A percentile compares a stretch with the other conserved stretches of the same genome.
Evolutionary conservation across 208 protist genomes (phyloP).

Genomic region (Angomonas desouzai): DNA sequence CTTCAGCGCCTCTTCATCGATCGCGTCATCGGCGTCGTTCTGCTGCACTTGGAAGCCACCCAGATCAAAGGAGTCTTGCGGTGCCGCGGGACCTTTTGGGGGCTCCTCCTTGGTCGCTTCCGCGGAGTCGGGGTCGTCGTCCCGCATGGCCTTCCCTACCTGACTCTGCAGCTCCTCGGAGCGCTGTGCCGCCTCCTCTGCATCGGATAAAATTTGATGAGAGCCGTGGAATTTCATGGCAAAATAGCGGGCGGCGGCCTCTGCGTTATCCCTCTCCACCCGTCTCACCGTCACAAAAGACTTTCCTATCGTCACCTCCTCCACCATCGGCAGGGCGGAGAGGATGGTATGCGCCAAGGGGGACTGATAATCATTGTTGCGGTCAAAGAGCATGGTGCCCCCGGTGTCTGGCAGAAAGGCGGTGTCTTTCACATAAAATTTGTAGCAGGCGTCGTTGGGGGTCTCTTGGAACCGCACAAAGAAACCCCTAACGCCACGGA

Average conservation of each 20-base stretch:
- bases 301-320: slow-evolving; percentile 80
- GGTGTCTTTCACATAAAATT: slow-evolving; percentile 72
- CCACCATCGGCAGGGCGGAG: slow-evolving; percentile 73
- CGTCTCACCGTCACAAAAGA: slow-evolving; percentile 80
- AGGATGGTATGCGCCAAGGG: slow-evolving; percentile 71
- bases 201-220: slow-evolving; percentile 8
- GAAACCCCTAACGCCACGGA: slow-evolving; percentile 20
- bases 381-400: slow-evolving; percentile 72
- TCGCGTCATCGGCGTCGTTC: slow-evolving; percentile 24
- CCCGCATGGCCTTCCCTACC: slow-evolving; percentile 24
- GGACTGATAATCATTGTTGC: slow-evolving; percentile 71
- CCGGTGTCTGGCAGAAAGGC: slow-evolving; percentile 46
- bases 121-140: slow-evolving; percentile 6
- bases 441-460: slow-evolving; percentile 82
- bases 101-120: background rate
- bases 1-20: slow-evolving; percentile 55
- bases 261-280: slow-evolving; percentile 52
- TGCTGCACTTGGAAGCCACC: slow-evolving; percentile 35
- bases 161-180: slow-evolving; percentile 55
- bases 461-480: slow-evolving; percentile 80
- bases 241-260: slow-evolving; percentile 60
- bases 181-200: slow-evolving; percentile 30
- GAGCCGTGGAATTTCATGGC: slow-evolving; percentile 46
- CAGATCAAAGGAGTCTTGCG: slow-evolving; percentile 24
- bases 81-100: background rate